Conservation (phyloP, 805 yeast species). For the Candida nanaspora region DNA sequence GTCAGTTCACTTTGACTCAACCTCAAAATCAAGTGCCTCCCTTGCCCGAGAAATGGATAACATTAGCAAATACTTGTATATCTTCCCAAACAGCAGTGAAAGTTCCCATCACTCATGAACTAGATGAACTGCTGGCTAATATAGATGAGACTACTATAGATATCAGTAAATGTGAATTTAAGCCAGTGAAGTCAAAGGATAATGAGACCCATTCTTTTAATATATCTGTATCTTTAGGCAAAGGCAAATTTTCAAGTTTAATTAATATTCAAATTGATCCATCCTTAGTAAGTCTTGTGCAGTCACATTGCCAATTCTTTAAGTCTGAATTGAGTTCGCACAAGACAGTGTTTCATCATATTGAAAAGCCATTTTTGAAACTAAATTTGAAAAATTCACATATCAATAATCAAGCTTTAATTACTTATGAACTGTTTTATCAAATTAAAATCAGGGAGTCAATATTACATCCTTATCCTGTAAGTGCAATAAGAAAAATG, state of each 20-base stretch:
- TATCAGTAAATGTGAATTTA: background rate
- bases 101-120: background rate
- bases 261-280: background rate
- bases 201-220: too few relatives aligned
- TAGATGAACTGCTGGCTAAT: background rate
- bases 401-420: background rate
- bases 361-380: background rate
- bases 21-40: background rate
- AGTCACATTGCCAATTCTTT: background rate
- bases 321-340: background rate
- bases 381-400: background rate
- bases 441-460: conserved; percentile 11
- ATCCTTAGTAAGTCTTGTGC: background rate
- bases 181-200: background rate
- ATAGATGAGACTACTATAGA: background rate
- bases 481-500: conserved; percentile 14
- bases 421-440: background rate
- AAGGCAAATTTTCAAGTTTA: background rate
- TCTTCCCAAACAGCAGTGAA: background rate
- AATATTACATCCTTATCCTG: conserved; percentile 7
- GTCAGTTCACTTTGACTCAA: background rate
- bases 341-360: background rate
- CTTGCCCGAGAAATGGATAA: background rate
- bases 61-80: background rate
- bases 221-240: background rate